phyloP scores from a whole-genome alignment of 129 eudicot species.

The Tagetes patula region DNA sequence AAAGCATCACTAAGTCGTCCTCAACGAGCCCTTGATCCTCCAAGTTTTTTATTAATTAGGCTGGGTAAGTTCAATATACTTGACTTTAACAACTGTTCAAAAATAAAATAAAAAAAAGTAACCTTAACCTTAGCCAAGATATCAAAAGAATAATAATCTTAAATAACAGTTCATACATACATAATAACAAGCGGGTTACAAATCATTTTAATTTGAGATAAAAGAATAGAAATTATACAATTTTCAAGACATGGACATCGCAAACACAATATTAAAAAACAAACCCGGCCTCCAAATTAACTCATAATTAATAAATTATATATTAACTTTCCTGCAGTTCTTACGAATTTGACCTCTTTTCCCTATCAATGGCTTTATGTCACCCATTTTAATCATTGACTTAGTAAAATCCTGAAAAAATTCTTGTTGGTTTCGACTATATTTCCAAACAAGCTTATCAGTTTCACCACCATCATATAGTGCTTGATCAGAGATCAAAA shows the following conservation, averaged over 20 bases:
- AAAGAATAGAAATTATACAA: neutral
- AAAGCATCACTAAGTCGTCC: too few relatives aligned
- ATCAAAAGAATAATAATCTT: neutral
- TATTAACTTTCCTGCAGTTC: neutral
- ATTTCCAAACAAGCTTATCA: conserved; percentile 26
- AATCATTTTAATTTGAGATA: neutral
- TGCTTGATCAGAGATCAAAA: conserved; percentile 38
- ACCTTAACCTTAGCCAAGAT: too few relatives aligned
- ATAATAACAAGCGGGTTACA: neutral
- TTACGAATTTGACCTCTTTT: conserved; percentile 25
- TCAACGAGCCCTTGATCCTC: too few relatives aligned
- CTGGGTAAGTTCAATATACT: too few relatives aligned
- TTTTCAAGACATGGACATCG: neutral
- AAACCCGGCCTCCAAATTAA: too few relatives aligned
- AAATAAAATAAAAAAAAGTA: too few relatives aligned
- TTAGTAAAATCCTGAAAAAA: conserved; percentile 33
- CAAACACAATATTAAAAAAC: too few relatives aligned
- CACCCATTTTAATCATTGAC: conserved; percentile 46
- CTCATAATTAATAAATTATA: too few relatives aligned
- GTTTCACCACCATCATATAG: conserved; percentile 33
- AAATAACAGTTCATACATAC: neutral
- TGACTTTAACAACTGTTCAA: too few relatives aligned
- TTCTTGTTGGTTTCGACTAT: neutral
- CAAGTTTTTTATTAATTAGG: too few relatives aligned
- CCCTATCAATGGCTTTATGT: conserved; percentile 33